Percentiles rank a stretch among this genome's conserved stretches.
Conservation (phyloP, 768 basidiomycete genomes). For the Suillus americanus region DNA sequence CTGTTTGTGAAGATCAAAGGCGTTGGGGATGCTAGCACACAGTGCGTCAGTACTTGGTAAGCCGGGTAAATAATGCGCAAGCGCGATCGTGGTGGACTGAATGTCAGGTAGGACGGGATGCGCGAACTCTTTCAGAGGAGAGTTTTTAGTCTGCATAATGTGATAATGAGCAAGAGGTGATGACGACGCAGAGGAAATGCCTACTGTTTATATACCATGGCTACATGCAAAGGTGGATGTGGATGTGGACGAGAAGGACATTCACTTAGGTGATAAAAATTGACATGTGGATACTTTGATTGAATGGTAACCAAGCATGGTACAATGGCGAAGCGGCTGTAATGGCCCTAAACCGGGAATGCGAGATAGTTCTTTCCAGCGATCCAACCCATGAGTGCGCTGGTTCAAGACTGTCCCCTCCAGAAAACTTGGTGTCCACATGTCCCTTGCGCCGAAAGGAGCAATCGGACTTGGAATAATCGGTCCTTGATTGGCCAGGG, state of each 20-base stretch:
- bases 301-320: not conserved
- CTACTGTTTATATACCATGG: not conserved
- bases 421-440: slow-evolving; percentile 91
- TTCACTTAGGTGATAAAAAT: not conserved
- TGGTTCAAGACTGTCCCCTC: slow-evolving; percentile 93
- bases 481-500: slow-evolving; percentile 81
- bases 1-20: not conserved
- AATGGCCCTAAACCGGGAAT: slow-evolving; percentile 81
- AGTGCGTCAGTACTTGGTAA: not conserved
- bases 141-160: not conserved
- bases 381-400: slow-evolving; percentile 67
- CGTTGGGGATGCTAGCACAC: not conserved
- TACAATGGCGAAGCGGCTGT: slow-evolving; percentile 72
- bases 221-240: not conserved
- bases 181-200: not conserved
- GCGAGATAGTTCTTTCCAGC: slow-evolving; percentile 65
- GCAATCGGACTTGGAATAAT: slow-evolving; percentile 80
- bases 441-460: slow-evolving; percentile 60
- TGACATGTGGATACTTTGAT: not conserved
- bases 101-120: not conserved
- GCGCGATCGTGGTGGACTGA: not conserved
- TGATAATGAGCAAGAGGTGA: not conserved
- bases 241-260: not conserved
- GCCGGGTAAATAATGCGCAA: not conserved
- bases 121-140: not conserved